Evolutionary conservation across 768 basidiomycete species (phyloP).

Genomic region (Suillus ampliporus): DNA sequence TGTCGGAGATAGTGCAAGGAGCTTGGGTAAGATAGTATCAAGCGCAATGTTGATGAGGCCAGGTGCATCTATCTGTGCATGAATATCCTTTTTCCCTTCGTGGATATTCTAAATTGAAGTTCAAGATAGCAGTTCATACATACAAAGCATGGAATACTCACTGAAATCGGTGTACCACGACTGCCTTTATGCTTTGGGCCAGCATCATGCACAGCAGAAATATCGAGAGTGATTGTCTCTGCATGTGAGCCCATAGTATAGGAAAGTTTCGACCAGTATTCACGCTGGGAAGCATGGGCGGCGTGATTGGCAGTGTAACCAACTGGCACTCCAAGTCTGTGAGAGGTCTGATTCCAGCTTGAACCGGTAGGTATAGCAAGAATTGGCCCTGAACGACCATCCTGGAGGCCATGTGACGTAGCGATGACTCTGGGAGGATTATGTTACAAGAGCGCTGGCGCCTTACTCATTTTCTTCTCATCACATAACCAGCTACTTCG

Average conservation of each 20-base stretch:
- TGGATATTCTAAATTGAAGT: slow-evolving; percentile 18
- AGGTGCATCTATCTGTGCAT: background rate
- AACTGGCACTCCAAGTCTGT: background rate
- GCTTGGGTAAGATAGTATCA: background rate
- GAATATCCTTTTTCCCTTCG: slow-evolving; percentile 14
- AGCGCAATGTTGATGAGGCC: background rate
- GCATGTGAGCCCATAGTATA: background rate
- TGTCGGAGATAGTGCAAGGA: background rate
- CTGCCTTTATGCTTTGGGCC: background rate
- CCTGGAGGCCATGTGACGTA: background rate
- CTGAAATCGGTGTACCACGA: slow-evolving; percentile 8
- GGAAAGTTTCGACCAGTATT: background rate
- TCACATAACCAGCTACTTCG: too few species aligned
- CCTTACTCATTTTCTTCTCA: too few species aligned
- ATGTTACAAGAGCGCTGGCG: too few species aligned
- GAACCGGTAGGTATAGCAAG: background rate
- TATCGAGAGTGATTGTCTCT: slow-evolving; percentile 7
- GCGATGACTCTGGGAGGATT: slow-evolving; percentile 2
- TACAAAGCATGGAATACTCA: too few species aligned
- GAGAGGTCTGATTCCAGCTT: background rate
- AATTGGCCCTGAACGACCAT: background rate
- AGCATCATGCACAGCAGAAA: slow-evolving; percentile 12
- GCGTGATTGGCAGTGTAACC: background rate
- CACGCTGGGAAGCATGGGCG: background rate
- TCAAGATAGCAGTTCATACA: too few species aligned